Conservation (phyloP, 305 asterid species). For the Rubia peregrina region DNA sequence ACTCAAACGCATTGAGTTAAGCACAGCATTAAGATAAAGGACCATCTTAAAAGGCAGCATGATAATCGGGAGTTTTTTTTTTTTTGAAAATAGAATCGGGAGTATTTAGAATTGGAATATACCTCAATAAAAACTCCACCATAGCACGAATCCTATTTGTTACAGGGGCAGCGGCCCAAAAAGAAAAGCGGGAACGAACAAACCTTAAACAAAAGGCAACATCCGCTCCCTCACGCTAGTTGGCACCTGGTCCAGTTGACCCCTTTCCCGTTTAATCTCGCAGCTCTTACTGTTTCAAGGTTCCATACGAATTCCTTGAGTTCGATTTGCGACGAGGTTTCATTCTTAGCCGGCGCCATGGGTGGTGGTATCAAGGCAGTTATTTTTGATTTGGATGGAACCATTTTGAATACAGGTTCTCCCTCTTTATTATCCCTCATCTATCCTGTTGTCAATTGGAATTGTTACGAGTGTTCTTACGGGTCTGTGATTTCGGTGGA, state of each 20-base stretch:
- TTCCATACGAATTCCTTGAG: too few species aligned
- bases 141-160: not conserved
- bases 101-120: too few species aligned
- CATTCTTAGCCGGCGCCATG: not conserved
- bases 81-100: too few species aligned
- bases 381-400: constrained; percentile 86
- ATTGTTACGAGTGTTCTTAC: not conserved
- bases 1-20: too few species aligned
- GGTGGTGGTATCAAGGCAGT: constrained; percentile 46
- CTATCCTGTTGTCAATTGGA: not conserved
- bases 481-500: not conserved
- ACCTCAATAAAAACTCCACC: too few species aligned
- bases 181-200: not conserved
- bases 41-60: too few species aligned
- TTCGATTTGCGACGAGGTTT: not conserved
- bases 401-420: constrained; percentile 76
- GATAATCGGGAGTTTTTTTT: too few species aligned
- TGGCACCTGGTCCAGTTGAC: not conserved
- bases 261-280: not conserved
- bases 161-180: not conserved
- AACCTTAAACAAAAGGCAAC: not conserved
- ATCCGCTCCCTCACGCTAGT: too few species aligned
- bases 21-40: too few species aligned
- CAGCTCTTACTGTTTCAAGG: too few species aligned
- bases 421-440: not conserved